Evolutionary conservation across 2,329 filamentous ascomycete species (phyloP).

Genomic region (Fusarium sp.): DNA sequence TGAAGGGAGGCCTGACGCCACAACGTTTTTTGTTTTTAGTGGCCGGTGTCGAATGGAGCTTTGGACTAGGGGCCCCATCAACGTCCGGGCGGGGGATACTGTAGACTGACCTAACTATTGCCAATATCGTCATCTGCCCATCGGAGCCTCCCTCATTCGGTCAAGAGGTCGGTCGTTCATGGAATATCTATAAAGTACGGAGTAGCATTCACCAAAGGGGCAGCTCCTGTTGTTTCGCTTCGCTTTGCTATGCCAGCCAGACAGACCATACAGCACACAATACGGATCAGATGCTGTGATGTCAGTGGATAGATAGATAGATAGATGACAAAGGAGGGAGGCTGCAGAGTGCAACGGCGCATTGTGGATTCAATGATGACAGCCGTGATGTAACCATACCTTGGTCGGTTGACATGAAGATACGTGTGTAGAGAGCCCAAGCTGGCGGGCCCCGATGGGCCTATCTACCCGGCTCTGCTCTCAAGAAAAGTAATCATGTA

Average conservation of each 20-base stretch:
- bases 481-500: neutral
- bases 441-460: neutral
- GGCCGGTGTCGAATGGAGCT: constrained; percentile 26
- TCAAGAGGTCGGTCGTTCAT: neutral
- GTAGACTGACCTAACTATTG: constrained; percentile 36
- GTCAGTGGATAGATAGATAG: neutral
- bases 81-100: constrained; percentile 31
- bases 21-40: constrained; percentile 44
- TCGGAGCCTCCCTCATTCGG: constrained; percentile 19
- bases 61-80: constrained; percentile 36
- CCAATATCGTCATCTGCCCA: constrained; percentile 34
- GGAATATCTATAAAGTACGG: neutral
- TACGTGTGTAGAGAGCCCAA: neutral
- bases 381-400: neutral
- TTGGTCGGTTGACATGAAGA: neutral
- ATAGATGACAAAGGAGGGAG: neutral
- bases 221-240: neutral
- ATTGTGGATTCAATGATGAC: neutral
- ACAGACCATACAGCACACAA: neutral
- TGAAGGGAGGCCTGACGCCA: constrained; percentile 35
- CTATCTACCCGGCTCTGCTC: neutral
- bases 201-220: neutral
- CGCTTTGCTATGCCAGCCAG: neutral
- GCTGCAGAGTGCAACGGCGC: neutral
- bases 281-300: neutral